Evolutionary conservation across 371 early-diverging fungal genomes (phyloP).

Genomic region (Mucor plumbeus): DNA sequence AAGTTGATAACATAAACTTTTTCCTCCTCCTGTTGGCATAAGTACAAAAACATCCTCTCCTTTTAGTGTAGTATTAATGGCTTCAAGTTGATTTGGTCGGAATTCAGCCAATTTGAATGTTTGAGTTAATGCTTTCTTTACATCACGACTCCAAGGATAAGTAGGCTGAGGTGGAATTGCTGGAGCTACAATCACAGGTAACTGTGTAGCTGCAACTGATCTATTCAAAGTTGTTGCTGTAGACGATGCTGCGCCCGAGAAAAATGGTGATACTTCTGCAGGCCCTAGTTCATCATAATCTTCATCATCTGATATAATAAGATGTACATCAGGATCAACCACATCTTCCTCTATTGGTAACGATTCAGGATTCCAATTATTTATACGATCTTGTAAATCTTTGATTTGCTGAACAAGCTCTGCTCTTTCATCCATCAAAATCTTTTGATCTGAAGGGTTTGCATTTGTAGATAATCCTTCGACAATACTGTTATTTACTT

Average conservation of each 20-base stretch:
- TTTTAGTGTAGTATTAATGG: conserved; percentile 89
- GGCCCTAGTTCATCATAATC: background rate
- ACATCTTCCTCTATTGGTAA: background rate
- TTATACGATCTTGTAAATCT: conserved; percentile 1
- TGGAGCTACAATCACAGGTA: background rate
- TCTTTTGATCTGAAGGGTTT: background rate
- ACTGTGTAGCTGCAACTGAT: background rate
- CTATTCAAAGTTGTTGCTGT: background rate
- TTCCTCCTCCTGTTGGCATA: conserved; percentile 99
- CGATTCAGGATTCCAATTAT: background rate
- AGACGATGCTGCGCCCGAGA: background rate
- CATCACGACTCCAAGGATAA: conserved; percentile 82
- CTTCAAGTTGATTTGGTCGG: conserved; percentile 92
- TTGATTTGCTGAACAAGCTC: conserved; percentile 4
- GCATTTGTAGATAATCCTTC: background rate
- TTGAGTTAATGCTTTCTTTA: conserved; percentile 70
- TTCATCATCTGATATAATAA: conserved; percentile 8
- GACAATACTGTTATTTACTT: conserved; percentile 13
- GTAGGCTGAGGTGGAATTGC: conserved; percentile 8
- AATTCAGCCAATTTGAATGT: conserved; percentile 86
- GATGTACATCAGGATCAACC: background rate
- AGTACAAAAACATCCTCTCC: conserved; percentile 97
- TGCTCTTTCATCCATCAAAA: background rate
- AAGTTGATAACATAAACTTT: conserved; percentile 98
- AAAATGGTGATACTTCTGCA: conserved; percentile 14